Evolutionary conservation across 805 yeast species (phyloP), one percentile per base, ranked within the genome.

Genomic region (Blastobotrys chiropterorum): DNA sequence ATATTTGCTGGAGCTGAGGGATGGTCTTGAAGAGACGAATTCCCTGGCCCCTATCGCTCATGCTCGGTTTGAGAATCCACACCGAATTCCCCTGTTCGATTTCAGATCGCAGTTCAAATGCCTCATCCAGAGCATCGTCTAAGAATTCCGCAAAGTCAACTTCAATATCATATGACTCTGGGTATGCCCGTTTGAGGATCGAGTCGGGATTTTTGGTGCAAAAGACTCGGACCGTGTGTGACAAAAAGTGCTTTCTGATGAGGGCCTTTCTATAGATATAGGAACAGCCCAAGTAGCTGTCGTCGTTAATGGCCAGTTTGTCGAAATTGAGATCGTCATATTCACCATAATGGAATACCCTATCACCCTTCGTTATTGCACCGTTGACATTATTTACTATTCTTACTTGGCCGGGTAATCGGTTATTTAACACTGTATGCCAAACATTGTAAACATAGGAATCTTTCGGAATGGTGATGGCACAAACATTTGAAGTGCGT

Each of bases 31-130:
- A 94, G 0, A 94, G 68, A 40, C 96, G 72, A 47, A 94, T 92
- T 0, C 99, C 99, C 65, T 94, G 97, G 8, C 96, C 99, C 64
- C 92, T 84, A 64, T 94, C 99, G 62, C 95, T 86, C 97, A 94
- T 90, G 57, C 96, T 83, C 14, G 99, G 99, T 65, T 94, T 94
- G 65, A 94, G 74, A 39, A 94, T 94, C 90, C 95, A 92, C 46
- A 84, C 79, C 17, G 64, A 60, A 22, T 26, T 13, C 13, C 79
- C 80, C 8, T 67, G 65, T 53, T 83, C 84, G 34, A 94, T 71
- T 59, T 86, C 96, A 49, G 84, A 85, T 53, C 96, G 72, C 47
- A 94, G 73, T 63, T 92, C 99, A 72, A 86, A 90, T 39, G 86
- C 83, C 61, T 94, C 99, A 66, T 92, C 98, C 45, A 94, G 72